Percentiles rank a stretch among this genome's conserved stretches.
Evolutionary conservation across 305 asterid species (phyloP).

Genomic region (Stenogyne calaminthoides): DNA sequence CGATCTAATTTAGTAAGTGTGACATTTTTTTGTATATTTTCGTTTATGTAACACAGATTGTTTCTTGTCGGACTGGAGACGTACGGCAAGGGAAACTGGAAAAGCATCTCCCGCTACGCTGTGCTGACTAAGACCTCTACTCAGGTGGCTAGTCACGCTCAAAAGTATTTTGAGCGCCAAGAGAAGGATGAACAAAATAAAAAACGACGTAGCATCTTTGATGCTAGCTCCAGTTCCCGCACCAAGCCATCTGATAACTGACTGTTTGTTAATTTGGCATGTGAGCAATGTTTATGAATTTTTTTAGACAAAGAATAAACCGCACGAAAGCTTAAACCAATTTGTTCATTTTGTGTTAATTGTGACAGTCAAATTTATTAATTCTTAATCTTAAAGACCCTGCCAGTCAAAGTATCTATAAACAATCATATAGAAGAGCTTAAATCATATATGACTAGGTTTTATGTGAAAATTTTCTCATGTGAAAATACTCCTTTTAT

Average conservation of each 20-base stretch:
- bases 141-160: slow-evolving; percentile 51
- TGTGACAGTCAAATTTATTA: too few species aligned
- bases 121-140: slow-evolving; percentile 42
- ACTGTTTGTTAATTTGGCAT: too few species aligned
- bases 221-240: slow-evolving; percentile 5
- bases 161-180: slow-evolving; percentile 46
- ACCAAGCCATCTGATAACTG: neutral
- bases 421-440: too few species aligned
- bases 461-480: too few species aligned
- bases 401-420: too few species aligned
- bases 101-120: slow-evolving; percentile 46
- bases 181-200: slow-evolving; percentile 43
- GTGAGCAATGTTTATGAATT: too few species aligned
- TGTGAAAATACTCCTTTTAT: too few species aligned
- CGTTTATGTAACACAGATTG: neutral
- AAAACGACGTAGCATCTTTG: slow-evolving; percentile 49
- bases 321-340: too few species aligned
- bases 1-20: neutral
- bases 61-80: slow-evolving; percentile 45
- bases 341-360: too few species aligned
- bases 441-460: too few species aligned
- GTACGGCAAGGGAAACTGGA: slow-evolving; percentile 55
- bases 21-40: neutral
- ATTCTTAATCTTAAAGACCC: too few species aligned
- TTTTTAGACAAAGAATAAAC: neutral